Evolutionary conservation across 2,329 filamentous ascomycete genomes (phyloP), one percentile per base, ranked within the genome.

Genomic region (Rhynchosporium agropyri): DNA sequence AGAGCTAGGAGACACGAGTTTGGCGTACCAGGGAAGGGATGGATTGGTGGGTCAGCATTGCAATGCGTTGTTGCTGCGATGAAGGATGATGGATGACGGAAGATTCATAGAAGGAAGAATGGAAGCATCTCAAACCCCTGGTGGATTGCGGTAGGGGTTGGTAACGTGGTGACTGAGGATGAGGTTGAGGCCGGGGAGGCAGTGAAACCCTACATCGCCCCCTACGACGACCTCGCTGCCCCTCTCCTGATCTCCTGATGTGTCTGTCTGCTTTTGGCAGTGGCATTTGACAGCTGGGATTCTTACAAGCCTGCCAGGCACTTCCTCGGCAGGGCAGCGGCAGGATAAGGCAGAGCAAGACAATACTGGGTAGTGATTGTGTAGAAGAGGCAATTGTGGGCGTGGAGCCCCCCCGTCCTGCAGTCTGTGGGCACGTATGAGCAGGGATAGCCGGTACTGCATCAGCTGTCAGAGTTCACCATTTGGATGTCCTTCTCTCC

Each of bases 1-100:
- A 61, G 31, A 54, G 15, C 31, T 20, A 42, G 42, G 46, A 29
- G 48, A 29, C 33, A 33, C 58, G 7, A 46, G 38, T 54, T 54
- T 54, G 51, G 36, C 26, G 10, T 42, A 26, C 29, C 58, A 42
- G 49, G 58, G 58, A 55, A 48, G 58, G 40, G 42, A 58, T 58
- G 56, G 56, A 46, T 29, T 26, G 15, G 58, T 42, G 49, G 58
- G 50, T 36, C 58, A 46, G 48, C 46, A 29, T 7, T 50, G 8
- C 53, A 42, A 49, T 50, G 43, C 56, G 45, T 59, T 51, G 42
- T 38, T 51, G 57, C 57, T 59, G 57, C 31, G 48, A 20, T 20
- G 20, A 20, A 20, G 20, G 20, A 20, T 20, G 20, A 20, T 20
- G 20, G 20, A 1, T 13, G 48, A 60, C 45, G 58, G 58, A 60